Evolutionary conservation across 2,329 filamentous ascomycete species (phyloP).

Genomic region (Alternaria ethzedia): DNA sequence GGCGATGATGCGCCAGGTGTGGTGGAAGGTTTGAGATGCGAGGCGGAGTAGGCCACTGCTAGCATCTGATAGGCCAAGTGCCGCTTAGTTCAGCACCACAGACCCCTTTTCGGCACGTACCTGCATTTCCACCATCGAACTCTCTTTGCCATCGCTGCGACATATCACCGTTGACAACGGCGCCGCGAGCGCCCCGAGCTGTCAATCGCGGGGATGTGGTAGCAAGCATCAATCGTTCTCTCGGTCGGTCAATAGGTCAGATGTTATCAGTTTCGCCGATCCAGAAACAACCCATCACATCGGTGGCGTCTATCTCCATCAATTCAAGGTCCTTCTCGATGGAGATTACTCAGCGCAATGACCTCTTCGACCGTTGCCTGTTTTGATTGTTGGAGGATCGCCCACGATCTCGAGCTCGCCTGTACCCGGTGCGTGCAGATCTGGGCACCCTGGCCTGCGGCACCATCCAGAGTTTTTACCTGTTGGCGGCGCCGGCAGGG

Average conservation of each 20-base stretch:
- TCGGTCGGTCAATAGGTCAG: background rate
- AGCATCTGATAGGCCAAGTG: conserved; percentile 9
- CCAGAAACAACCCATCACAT: background rate
- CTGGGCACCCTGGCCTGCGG: background rate
- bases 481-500: background rate
- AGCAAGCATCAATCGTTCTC: background rate
- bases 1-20: conserved; percentile 15
- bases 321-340: background rate
- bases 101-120: conserved; percentile 1
- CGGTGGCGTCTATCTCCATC: background rate
- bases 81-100: background rate
- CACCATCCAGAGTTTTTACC: background rate
- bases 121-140: conserved; percentile 1
- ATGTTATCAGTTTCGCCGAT: background rate
- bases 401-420: conserved; percentile 5
- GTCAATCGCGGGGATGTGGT: background rate
- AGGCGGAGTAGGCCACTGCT: background rate
- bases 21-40: conserved; percentile 23
- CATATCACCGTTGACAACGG: conserved; percentile 9
- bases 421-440: conserved; percentile 7
- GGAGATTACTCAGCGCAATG: conserved; percentile 2
- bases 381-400: conserved; percentile 1
- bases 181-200: conserved; percentile 3
- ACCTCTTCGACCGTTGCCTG: background rate
- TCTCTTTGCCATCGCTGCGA: background rate